Evolutionary conservation across 148 eudicot species (phyloP).

Genomic region (Tetragonia tetragonoides): DNA sequence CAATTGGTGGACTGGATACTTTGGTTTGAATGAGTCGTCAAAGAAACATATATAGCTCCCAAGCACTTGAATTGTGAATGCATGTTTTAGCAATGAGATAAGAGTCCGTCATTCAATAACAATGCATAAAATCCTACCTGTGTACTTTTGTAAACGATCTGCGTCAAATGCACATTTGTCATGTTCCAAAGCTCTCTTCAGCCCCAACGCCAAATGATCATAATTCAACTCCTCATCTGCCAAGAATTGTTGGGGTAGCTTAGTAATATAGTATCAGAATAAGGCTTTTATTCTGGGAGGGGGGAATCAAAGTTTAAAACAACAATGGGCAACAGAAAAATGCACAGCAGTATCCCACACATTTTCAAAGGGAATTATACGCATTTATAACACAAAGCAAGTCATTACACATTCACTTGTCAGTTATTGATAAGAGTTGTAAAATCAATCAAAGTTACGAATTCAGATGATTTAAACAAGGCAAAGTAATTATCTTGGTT

Average conservation of each 20-base stretch:
- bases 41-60: too few relatives aligned
- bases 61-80: too few relatives aligned
- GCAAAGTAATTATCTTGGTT: too few relatives aligned
- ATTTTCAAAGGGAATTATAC: too few relatives aligned
- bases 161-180: constrained; percentile 86
- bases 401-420: too few relatives aligned
- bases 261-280: background rate
- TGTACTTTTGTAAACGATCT: constrained; percentile 71
- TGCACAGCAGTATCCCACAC: too few relatives aligned
- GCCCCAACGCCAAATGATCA: constrained; percentile 64
- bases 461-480: too few relatives aligned
- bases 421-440: too few relatives aligned
- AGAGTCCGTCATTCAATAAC: background rate
- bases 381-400: too few relatives aligned
- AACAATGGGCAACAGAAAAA: too few relatives aligned
- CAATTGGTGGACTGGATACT: background rate
- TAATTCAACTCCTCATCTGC: constrained; percentile 30
- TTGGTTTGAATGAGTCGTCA: background rate
- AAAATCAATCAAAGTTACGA: too few relatives aligned
- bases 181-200: constrained; percentile 62
- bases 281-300: background rate
- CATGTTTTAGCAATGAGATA: background rate
- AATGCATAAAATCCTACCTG: constrained; percentile 28
- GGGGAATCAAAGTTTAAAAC: too few relatives aligned
- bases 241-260: constrained; percentile 5